Evolutionary conservation across 345 rosid genomes (phyloP), one percentile per base, ranked within the genome.

Genomic region (Eucalyptus brandiana): DNA sequence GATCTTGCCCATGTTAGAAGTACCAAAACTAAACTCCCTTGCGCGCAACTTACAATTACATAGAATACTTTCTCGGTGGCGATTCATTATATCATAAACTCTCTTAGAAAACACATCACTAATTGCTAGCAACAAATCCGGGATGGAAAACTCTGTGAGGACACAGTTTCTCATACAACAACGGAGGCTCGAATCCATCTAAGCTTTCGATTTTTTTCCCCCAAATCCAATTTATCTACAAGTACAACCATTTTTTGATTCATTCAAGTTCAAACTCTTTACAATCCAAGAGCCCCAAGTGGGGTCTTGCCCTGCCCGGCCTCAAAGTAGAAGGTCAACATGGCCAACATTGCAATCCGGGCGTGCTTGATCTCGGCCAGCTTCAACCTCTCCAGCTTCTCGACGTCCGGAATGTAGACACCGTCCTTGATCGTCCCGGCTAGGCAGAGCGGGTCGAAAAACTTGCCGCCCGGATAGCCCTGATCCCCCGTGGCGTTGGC

Each of bases 261-360:
- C 49, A 26, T n/a, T 11, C 26, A 42, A 18, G 81, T 72, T 18
- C 81, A 34, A 34, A 30, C 19, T 48, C 58, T 88, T 95, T 90
- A 97, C 95, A 97, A 93, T 72, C 99, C 98, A 89, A 97, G 98
- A 89, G 98, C 99, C 86, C 96, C 98, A 10, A 97, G 98, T 62
- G 99, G 99, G 8, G 99, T 97, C 93, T 97, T 97, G 13, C 99
- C 99, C 91, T 97, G 99, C 3, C 99, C 99, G 85, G 99, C 99
- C 90, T 97, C 99, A 24, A 97, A 96, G 94, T 97, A 97, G 91
- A 97, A 97, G 89, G 95, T 94, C 93, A 97, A 90, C 99, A 97
- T 97, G 1, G 99, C 99, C 88, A 97, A 2, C 99, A 97, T 97
- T 18, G 99, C 99, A 80, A 98, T 88, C 90, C 99, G 96, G 11